Evolutionary conservation across 225 moss, liverwort and hornwort species (phyloP), one percentile per base, ranked within the genome.

Genomic region (Lunularia cruciata): DNA sequence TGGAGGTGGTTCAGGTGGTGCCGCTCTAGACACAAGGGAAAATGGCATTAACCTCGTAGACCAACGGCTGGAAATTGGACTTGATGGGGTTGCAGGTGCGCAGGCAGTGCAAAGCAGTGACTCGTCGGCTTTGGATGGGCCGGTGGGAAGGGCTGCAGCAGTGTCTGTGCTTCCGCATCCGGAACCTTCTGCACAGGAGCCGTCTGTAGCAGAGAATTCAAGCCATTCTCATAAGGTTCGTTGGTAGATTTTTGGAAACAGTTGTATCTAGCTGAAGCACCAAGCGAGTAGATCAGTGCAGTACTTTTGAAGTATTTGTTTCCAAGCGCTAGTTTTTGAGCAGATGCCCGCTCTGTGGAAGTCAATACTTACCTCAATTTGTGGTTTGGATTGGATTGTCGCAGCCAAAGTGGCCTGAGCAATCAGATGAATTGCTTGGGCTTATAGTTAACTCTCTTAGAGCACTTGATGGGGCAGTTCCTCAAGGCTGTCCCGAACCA

Each of bases 41-140:
- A 85, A 79, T 76, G 90, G 90, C 63, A 68, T 87, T 57, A 87
- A 83, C 77, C 76, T 87, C 63, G 89, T 99, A 59, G 91, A 99
- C 69, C 98, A 93, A 77, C 87, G 98, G 76, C 85, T 99, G 73
- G 98, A 99, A 77, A 84, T 93, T 78, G 93, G 91, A 74, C 87
- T 86, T 74, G 93, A 99, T 84, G 98, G 98, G 73, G 72, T 89
- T 78, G 88, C 91, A 76, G 98, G 98, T 77, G 78, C 91, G 72
- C 93, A 93, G 91, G 98, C 98, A 85, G 93, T 99, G 91, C 98
- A 99, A 88, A 99, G 98, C 87, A 93, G 98, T 85, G 93, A 99
- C 89, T 93, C 86, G 86, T 88, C 88, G 84, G 86, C 86, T 63
- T 80, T 84, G 76, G 98, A 99, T 75, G 73, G 81, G 85, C 88